These are phyloP conservation scores for Microbotryomycetes sp. DNA, from an alignment of 1,284 basidiomycete species.

Conservation along the genomic window DNA sequence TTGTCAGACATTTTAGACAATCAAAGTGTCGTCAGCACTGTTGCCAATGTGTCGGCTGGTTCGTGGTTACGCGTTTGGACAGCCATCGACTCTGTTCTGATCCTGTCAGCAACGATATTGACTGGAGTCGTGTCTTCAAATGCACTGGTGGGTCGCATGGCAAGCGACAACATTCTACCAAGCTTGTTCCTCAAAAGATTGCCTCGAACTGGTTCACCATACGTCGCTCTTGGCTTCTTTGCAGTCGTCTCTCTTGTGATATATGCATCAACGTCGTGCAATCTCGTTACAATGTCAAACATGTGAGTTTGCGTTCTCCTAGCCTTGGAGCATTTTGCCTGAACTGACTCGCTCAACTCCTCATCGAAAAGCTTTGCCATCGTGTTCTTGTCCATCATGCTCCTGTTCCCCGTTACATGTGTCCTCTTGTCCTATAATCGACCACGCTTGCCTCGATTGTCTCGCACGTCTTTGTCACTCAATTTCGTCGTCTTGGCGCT, in stretches of 20 bases:
- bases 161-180: constrained; percentile 55
- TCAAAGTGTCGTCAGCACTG: constrained; percentile 50
- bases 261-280: constrained; percentile 56
- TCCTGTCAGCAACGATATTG: constrained; percentile 62
- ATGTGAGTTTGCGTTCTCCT: constrained; percentile 24
- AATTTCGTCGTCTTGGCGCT: constrained; percentile 49
- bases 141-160: constrained; percentile 3
- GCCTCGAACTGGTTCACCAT: constrained; percentile 52
- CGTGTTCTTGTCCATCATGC: constrained; percentile 59
- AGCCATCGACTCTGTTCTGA: constrained; percentile 58
- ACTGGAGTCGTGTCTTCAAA: constrained; percentile 43
- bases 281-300: constrained; percentile 51
- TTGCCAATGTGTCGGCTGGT: constrained; percentile 55
- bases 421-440: constrained; percentile 60
- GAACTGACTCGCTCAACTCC: too few species aligned
- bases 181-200: constrained; percentile 50
- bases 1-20: constrained; percentile 47
- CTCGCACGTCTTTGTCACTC: constrained; percentile 45
- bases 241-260: constrained; percentile 51
- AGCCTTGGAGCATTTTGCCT: not conserved
- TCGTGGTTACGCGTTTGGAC: constrained; percentile 58
- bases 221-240: constrained; percentile 53
- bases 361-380: constrained; percentile 37
- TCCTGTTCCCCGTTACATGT: constrained; percentile 56
- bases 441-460: constrained; percentile 51